Evolutionary conservation across 2,329 filamentous ascomycete genomes (phyloP).

Genomic region (Dryadomyces sulphureus): DNA sequence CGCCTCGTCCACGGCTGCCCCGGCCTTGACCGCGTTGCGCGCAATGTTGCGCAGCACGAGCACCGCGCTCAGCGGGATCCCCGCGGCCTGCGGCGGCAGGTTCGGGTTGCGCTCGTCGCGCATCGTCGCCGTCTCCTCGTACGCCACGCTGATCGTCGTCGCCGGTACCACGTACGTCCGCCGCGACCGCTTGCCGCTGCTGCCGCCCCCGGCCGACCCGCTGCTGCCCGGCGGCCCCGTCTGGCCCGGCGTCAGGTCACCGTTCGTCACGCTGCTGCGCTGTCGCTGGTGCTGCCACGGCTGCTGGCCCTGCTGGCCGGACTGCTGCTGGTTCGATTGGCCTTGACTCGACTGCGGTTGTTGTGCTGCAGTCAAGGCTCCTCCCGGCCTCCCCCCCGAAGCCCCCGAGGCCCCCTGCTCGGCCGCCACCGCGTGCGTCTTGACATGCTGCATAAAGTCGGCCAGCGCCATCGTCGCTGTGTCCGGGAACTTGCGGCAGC

Average conservation of each 20-base stretch:
- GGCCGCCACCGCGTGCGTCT: slow-evolving; percentile 45
- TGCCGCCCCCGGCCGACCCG: slow-evolving; percentile 2
- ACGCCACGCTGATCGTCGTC: slow-evolving; percentile 37
- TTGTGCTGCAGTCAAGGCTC: no score
- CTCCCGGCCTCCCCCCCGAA: not conserved
- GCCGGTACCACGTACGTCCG: slow-evolving; percentile 38
- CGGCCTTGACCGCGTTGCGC: slow-evolving; percentile 47
- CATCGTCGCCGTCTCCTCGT: slow-evolving; percentile 40
- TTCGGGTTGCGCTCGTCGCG: slow-evolving; percentile 45
- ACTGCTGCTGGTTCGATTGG: slow-evolving; percentile 6
- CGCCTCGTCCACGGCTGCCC: slow-evolving; percentile 42
- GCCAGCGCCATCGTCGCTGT: slow-evolving; percentile 30
- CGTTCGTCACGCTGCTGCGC: slow-evolving; percentile 14
- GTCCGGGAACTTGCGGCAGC: slow-evolving; percentile 41
- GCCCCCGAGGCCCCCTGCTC: slow-evolving; percentile 14
- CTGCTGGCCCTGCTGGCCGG: slow-evolving; percentile 2
- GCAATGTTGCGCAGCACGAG: slow-evolving; percentile 70
- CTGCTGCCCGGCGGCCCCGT: slow-evolving; percentile 1
- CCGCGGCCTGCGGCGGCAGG: slow-evolving; percentile 48
- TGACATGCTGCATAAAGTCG: slow-evolving; percentile 48
- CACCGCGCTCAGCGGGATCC: slow-evolving; percentile 64
- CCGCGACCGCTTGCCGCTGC: slow-evolving; percentile 18
- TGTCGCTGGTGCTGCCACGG: slow-evolving; percentile 11
- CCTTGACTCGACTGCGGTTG: not conserved
- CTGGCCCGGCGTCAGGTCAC: slow-evolving; percentile 8